Evolutionary conservation across 2,329 filamentous ascomycete species (phyloP), one percentile per base, ranked within the genome.

Genomic region (Aspergillus intermedius): DNA sequence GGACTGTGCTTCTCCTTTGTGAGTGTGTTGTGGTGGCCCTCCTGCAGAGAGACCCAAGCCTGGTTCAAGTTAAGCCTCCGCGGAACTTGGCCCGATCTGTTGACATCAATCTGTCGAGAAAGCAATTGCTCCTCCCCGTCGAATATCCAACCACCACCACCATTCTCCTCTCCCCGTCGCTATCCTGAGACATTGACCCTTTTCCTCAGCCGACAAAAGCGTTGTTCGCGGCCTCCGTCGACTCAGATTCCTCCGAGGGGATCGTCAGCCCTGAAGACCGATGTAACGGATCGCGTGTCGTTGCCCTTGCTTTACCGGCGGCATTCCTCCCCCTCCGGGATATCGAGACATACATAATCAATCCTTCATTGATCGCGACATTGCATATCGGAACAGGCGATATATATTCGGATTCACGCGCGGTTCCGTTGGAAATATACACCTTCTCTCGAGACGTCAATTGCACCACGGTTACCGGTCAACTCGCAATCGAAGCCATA

Each of bases 231-330:
- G 17, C 37, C 37, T 19, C 54, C 46, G 49, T 50, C 53, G 51
- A 40, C 17, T 10, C 9, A 9, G 22, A 40, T 40, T 40, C 37
- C 37, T 19, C 37, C 25, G 25, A 21, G 37, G 37, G 37, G 17
- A 40, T 40, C 37, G 37, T 19, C 37, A 21, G 17, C 37, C 10
- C 17, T 40, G 34, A 12, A 40, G 17, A 40, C 37, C 37, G 37
- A 40, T 40, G 37, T 40, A 40, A 40, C 37, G 37, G 34, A 40
- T 40, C 37, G 37, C 37, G 37, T 40, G 37, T 40, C 37, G 19
- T 40, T 40, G 37, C 49, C 50, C 50, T 57, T 58, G 49, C 54
- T 57, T 53, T 47, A 46, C 56, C 49, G 52, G 51, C 50, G 17
- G 37, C 37, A 40, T 40, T 40, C 37, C 17, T 40, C 37, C 19